Base-by-base conservation (phyloP, 2,329 filamentous ascomycete species). In the Colletotrichum eleusines region DNA sequence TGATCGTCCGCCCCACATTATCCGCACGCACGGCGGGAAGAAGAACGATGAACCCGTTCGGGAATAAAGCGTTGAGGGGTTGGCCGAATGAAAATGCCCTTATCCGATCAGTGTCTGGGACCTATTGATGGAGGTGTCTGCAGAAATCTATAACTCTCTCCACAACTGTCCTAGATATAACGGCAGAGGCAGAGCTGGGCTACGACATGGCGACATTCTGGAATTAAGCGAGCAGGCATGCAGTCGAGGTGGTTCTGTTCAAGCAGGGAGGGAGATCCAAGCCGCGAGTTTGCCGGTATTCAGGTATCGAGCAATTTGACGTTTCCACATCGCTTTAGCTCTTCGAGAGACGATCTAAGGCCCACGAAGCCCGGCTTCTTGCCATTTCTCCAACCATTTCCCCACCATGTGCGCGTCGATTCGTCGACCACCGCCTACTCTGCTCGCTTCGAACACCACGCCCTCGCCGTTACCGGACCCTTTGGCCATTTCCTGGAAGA, bases 1-100 rank as follows among this genome's bases (percentile, higher is more conserved):
- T 59, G 68, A 71, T 68, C 57, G 50, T 40, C 50, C 5, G 63
- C 51, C 44, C 50, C 68, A 44, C 54, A 62, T 46, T n/a, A 31
- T 53, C n/a, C n/a, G n/a, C n/a, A 18, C 18, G 28, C 28, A 5
- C 28, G 38, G 23, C 18, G 35, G 55, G 40, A 35, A 40, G 55
- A 38, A 55, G 28, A 35, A 11, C 4, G 18, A 40, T 8, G 18
- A 3, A 54, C 6, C 16, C 14, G 5, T 26, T 63, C 51, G 63
- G 63, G 51, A 44, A 61, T 71, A 53, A 67, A 50, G n/a, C 63
- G 44, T 40, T 18, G 46, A 8, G 8, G 8, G 50, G 9, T 18
- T 62, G 14, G 12, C 28, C 33, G 18, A 16, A 23, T 48, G 20
- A 9, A 9, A 26, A n/a, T 26, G 28, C 42, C 28, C 26, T 26